phyloP scores from a whole-genome alignment of 306 rosid species.

The Erythrophleum fordii region DNA sequence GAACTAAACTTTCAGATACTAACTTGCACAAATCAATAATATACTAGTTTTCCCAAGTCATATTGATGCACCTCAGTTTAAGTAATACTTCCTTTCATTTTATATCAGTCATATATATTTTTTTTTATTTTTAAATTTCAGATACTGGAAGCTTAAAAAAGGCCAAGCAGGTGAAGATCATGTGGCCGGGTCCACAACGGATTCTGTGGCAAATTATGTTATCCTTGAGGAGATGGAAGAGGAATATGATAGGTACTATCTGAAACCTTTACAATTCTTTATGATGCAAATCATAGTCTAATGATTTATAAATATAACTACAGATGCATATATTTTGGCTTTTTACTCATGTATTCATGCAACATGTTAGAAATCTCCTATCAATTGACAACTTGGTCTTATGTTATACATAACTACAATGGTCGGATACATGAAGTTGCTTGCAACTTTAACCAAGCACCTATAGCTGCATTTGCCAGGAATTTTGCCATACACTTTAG shows the following conservation, averaged over 20 bases:
- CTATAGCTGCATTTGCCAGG: not conserved
- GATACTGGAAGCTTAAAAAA: constrained; percentile 77
- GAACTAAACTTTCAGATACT: not conserved
- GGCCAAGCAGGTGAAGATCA: constrained; percentile 52
- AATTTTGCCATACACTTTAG: not conserved
- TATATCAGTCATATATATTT: not conserved
- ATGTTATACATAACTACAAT: not conserved
- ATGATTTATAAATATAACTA: not conserved
- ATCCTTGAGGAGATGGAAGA: constrained; percentile 86
- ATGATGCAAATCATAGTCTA: constrained; percentile 10
- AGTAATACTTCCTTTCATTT: constrained; percentile 19
- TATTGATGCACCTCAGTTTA: not conserved
- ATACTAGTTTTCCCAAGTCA: constrained; percentile 7
- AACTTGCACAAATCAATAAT: not conserved
- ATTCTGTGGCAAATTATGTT: constrained; percentile 74
- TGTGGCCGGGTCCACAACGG: constrained; percentile 43
- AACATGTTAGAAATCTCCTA: not conserved
- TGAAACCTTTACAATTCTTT: constrained; percentile 39
- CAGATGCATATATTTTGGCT: not conserved
- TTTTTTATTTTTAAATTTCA: constrained; percentile 30
- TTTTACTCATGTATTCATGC: not conserved
- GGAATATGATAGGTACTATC: constrained; percentile 52
- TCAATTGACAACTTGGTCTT: not conserved
- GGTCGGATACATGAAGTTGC: not conserved
- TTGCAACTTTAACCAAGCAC: not conserved